Evolutionary conservation across 2,329 filamentous ascomycete species (phyloP), one percentile per base, ranked within the genome.

Genomic region (Cladosporium sp.): DNA sequence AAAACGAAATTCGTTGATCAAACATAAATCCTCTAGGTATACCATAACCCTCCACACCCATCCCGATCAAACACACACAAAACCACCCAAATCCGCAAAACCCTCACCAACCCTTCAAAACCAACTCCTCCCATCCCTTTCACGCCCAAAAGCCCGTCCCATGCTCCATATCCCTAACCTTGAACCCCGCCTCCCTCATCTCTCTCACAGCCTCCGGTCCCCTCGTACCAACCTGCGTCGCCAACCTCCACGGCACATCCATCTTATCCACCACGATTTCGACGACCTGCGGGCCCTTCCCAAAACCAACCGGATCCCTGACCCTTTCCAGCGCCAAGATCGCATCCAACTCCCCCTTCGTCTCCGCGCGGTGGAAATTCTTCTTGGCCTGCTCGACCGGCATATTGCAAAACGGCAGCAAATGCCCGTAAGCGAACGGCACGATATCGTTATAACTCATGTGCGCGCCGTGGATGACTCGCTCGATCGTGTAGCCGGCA

Each of bases 361-460:
- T 72, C 7, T 56, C 58, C 7, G 63, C 68, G 27, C 61, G 56
- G 47, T 71, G 70, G 60, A 70, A 73, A 3, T 59, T 64, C 1
- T 52, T 53, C 19, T 47, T 20, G 2, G 71, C 22, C 54, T 55
- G 5, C 61, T 39, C 53, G 11, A 37, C 50, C 57, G 51, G 66
- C 70, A 52, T 66, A 50, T 57, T 56, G 59, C 69, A 73, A 8
- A 74, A 68, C 1, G 64, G 69, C 6, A 73, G 67, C 38, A 72
- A 60, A 50, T 71, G 63, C 0, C 56, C 55, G 61, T 73, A 73
- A 18, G 66, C 52, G 37, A 70, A 69, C 0, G 67, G 67, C 13
- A 67, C 65, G 45, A 65, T 64, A 55, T 83, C 78, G 50, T 83
- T 83, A 60, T 83, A 83, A 1, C 51, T 61, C 53, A 78, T 70